phyloP scores from a whole-genome alignment of 2,329 filamentous ascomycete species.

The Gnomoniopsis smithogilvyi region DNA sequence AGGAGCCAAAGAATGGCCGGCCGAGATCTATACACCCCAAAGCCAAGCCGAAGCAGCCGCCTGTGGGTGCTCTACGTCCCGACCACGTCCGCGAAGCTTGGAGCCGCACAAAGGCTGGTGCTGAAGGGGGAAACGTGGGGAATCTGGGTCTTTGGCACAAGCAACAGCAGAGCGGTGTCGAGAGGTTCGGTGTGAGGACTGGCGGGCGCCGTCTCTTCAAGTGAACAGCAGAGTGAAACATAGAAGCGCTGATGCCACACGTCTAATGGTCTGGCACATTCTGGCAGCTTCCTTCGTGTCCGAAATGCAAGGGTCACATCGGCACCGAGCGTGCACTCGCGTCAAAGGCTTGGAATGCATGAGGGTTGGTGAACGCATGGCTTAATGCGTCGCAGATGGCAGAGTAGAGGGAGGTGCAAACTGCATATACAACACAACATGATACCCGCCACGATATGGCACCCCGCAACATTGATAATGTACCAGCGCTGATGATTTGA shows the following conservation, averaged over 20 bases:
- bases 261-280: background rate
- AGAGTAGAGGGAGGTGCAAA: background rate
- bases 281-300: background rate
- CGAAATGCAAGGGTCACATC: background rate
- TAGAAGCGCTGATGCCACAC: background rate
- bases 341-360: background rate
- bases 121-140: constrained; percentile 62
- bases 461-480: background rate
- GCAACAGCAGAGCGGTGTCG: constrained; percentile 57
- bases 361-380: background rate
- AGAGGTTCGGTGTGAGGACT: constrained; percentile 54
- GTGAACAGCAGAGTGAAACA: constrained; percentile 26
- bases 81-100: constrained; percentile 74
- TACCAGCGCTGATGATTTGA: background rate
- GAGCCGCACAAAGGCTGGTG: constrained; percentile 61
- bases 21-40: constrained; percentile 25
- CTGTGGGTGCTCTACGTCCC: constrained; percentile 61
- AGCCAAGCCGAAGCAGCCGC: constrained; percentile 33
- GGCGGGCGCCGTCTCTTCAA: constrained; percentile 52
- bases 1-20: constrained; percentile 17
- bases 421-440: background rate
- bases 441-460: background rate
- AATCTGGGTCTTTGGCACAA: constrained; percentile 59
- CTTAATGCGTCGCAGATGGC: background rate
- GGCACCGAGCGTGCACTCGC: background rate